Percentiles rank a stretch among this genome's conserved stretches.
Conservation (phyloP, 805 yeast species). For the Candida yuanshanica region DNA sequence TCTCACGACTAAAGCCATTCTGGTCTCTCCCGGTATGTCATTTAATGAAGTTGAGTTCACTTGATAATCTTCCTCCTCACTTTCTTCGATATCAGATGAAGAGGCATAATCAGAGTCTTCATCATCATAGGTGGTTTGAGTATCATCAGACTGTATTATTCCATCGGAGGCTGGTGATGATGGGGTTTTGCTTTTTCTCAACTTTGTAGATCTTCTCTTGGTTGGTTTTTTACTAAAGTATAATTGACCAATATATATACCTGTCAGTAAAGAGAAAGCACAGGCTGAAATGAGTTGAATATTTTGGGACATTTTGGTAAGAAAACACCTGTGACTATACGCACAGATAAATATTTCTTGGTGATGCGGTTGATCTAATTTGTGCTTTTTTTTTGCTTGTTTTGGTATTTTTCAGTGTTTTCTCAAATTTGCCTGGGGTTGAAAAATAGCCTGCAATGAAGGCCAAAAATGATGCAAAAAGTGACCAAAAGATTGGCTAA, state of each 20-base stretch:
- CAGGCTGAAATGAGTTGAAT: constrained; percentile 30
- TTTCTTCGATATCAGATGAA: constrained; percentile 37
- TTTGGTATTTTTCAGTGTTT: too few species aligned
- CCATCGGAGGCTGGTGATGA: constrained; percentile 10
- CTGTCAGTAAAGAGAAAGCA: constrained; percentile 32
- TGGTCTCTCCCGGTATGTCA: constrained; percentile 69
- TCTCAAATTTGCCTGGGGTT: too few species aligned
- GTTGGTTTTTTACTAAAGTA: constrained; percentile 2
- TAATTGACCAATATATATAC: constrained; percentile 27
- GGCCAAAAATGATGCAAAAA: too few species aligned
- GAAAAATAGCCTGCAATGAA: too few species aligned
- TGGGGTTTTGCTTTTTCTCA: constrained; percentile 1
- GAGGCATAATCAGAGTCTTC: constrained; percentile 28
- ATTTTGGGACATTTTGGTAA: constrained; percentile 13
- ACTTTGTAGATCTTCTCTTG: constrained; percentile 2
- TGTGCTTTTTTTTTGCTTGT: too few species aligned
- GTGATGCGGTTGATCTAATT: constrained; percentile 16
- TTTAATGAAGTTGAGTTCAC: constrained; percentile 57
- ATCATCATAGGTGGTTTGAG: constrained; percentile 18
- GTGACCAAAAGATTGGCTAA: too few species aligned
- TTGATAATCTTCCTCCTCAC: constrained; percentile 49
- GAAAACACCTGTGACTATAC: too few species aligned
- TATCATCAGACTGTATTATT: constrained; percentile 5
- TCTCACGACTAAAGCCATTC: constrained; percentile 85
- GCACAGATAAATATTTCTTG: constrained; percentile 14